Conservation (phyloP, 371 early-diverging fungal species). For the Mucor circinelloides region DNA sequence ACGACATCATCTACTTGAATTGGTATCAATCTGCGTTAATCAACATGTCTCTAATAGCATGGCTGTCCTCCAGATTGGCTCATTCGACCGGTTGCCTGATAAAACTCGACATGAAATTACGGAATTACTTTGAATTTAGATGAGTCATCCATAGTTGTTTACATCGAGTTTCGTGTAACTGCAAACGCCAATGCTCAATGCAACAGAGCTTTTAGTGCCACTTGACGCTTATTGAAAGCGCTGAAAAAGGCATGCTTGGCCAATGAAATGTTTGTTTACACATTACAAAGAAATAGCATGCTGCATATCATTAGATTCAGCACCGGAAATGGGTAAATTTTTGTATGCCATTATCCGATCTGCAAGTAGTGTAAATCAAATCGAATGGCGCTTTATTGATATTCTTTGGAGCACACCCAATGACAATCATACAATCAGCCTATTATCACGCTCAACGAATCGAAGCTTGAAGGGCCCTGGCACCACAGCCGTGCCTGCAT, state of each 20-base stretch:
- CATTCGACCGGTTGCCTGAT: neutral
- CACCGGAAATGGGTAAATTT: neutral
- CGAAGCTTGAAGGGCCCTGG: slow-evolving; percentile 19
- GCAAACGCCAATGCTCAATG: neutral
- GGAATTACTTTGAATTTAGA: neutral
- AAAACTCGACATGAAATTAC: neutral
- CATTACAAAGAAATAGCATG: too few relatives aligned
- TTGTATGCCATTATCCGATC: neutral
- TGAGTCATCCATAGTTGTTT: neutral
- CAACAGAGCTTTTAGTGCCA: too few relatives aligned
- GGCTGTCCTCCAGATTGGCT: too few relatives aligned
- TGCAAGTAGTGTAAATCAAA: too few relatives aligned
- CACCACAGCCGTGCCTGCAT: slow-evolving; percentile 8
- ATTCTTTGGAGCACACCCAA: too few relatives aligned
- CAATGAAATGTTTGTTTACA: neutral
- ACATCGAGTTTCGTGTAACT: neutral
- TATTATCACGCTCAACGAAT: slow-evolving; percentile 16
- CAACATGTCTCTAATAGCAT: too few relatives aligned
- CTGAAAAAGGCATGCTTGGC: neutral
- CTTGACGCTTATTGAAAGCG: too few relatives aligned
- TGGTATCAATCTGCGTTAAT: neutral
- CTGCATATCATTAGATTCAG: too few relatives aligned
- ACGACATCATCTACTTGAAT: neutral
- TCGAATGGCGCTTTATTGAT: too few relatives aligned
- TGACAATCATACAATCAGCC: neutral